Conservation (phyloP, 2,329 filamentous ascomycete genomes). For the Ascochyta fabae region DNA sequence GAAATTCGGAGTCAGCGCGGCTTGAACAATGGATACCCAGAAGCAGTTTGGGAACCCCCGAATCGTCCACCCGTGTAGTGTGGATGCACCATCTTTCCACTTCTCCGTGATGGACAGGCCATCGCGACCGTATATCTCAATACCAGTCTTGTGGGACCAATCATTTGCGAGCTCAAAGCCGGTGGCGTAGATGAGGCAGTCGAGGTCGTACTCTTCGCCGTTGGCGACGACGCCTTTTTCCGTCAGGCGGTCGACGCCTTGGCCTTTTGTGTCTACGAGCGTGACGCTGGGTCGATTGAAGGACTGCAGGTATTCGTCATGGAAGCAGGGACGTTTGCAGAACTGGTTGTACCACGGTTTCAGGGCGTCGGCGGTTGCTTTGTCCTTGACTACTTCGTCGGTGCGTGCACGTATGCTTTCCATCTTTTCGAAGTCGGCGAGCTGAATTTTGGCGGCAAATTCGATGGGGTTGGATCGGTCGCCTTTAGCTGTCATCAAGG, state of each 20-base stretch:
- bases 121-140: conserved; percentile 54
- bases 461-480: conserved; percentile 20
- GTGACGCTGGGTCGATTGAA: conserved; percentile 67
- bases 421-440: conserved; percentile 47
- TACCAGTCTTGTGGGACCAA: conserved; percentile 41
- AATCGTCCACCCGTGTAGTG: conserved; percentile 60
- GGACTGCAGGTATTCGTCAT: conserved; percentile 63
- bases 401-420: conserved; percentile 57
- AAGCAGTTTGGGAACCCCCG: conserved; percentile 64
- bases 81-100: conserved; percentile 55
- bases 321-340: conserved; percentile 70
- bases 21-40: conserved; percentile 41
- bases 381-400: conserved; percentile 61
- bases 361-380: conserved; percentile 58
- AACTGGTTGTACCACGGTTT: conserved; percentile 67
- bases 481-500: conserved; percentile 16
- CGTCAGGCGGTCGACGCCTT: conserved; percentile 54
- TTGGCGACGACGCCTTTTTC: conserved; percentile 56
- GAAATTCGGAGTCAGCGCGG: conserved; percentile 33
- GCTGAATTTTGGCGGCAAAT: conserved; percentile 25
- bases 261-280: conserved; percentile 65
- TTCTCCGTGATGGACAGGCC: conserved; percentile 55
- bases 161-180: conserved; percentile 51
- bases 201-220: conserved; percentile 57
- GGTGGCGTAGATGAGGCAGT: conserved; percentile 57